Percentiles rank a stretch among this genome's conserved stretches.
Evolutionary conservation across 768 basidiomycete species (phyloP).

Genomic region (Mycena sanguinolenta): DNA sequence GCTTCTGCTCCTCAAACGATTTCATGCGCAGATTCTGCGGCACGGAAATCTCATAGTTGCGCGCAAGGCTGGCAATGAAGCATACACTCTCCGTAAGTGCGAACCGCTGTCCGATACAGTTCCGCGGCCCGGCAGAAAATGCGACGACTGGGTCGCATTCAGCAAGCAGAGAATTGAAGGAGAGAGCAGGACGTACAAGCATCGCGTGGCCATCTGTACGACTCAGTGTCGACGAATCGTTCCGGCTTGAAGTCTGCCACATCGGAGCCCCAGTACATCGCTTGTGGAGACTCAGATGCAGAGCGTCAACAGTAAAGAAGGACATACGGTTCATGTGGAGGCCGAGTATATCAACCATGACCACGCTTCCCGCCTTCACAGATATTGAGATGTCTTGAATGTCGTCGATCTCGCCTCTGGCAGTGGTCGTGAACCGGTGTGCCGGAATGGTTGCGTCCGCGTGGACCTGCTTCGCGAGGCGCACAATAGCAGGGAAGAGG

Average conservation of each 20-base stretch:
- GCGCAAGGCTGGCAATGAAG: conserved; percentile 58
- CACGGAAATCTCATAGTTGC: conserved; percentile 55
- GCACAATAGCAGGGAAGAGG: conserved; percentile 52
- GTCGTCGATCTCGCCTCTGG: conserved; percentile 43
- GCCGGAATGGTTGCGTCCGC: conserved; percentile 52
- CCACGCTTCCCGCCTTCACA: conserved; percentile 53
- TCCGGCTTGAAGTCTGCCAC: conserved; percentile 60
- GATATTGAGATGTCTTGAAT: conserved; percentile 43
- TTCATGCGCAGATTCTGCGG: conserved; percentile 50
- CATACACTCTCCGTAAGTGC: conserved; percentile 57
- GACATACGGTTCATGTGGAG: conserved; percentile 61
- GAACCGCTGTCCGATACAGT: conserved; percentile 67
- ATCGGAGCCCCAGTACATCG: conserved; percentile 65
- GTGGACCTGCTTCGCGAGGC: conserved; percentile 51
- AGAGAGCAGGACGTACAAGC: conserved; percentile 51
- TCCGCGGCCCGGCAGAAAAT: conserved; percentile 60
- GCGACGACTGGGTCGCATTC: conserved; percentile 48
- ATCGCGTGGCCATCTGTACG: conserved; percentile 65
- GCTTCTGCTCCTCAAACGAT: conserved; percentile 50
- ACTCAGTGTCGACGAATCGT: conserved; percentile 63
- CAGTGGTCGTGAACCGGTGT: conserved; percentile 46
- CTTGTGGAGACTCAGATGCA: conserved; percentile 40
- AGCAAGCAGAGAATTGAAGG: background rate
- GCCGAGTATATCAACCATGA: conserved; percentile 57
- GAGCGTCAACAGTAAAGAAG: background rate